phyloP scores from a whole-genome alignment of 129 eudicot species.

The Chrysanthemum seticuspe region DNA sequence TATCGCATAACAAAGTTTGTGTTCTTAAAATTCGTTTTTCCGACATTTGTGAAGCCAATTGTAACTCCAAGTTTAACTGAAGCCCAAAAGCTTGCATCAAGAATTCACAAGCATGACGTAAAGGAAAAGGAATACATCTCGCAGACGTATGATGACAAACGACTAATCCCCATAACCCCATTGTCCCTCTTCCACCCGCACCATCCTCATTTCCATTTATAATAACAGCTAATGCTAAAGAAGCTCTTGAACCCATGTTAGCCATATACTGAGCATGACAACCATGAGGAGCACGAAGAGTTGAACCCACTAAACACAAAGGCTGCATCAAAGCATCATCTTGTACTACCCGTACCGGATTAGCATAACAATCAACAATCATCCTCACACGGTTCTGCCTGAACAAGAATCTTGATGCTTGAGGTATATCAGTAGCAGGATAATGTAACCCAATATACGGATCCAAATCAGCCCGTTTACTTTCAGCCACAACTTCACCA shows the following conservation, averaged over 20 bases:
- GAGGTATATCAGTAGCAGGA: conserved; percentile 98
- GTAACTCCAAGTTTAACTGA: conserved; percentile 84
- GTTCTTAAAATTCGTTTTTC: conserved; percentile 84
- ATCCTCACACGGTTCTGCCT: conserved; percentile 78
- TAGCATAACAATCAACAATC: conserved; percentile 83
- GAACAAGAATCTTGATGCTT: conserved; percentile 88
- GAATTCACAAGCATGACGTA: conserved; percentile 92
- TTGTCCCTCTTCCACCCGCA: conserved; percentile 45
- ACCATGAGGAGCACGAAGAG: conserved; percentile 97
- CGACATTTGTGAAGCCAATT: conserved; percentile 62
- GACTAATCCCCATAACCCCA: conserved; percentile 94
- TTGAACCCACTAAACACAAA: conserved; percentile 82
- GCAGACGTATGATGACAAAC: conserved; percentile 97
- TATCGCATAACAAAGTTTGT: conserved; percentile 86
- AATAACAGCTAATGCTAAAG: conserved; percentile 88
- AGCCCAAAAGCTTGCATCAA: conserved; percentile 96
- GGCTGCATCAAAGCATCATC: conserved; percentile 78
- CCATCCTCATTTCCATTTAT: conserved; percentile 76
- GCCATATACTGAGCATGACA: conserved; percentile 98
- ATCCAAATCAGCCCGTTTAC: conserved; percentile 72
- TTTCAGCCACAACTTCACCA: conserved; percentile 98
- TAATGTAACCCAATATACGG: conserved; percentile 95
- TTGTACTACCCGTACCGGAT: conserved; percentile 66
- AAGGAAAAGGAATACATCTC: conserved; percentile 74
- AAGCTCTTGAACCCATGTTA: conserved; percentile 97